Base-by-base conservation (phyloP, 2,329 filamentous ascomycete genomes). In the Colletotrichum sidae region DNA sequence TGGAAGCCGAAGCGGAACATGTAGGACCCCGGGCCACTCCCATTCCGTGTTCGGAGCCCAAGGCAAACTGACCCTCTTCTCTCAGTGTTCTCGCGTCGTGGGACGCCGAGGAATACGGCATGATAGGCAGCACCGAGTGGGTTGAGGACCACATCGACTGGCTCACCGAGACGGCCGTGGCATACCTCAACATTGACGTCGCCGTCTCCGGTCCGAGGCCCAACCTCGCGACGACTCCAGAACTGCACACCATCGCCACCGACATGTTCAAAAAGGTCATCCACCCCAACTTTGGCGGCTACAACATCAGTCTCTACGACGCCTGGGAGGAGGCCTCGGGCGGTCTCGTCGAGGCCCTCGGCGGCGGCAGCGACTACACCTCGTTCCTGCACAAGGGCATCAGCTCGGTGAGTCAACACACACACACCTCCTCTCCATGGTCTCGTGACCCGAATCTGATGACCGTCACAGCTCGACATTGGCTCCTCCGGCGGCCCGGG, bases 81-180 rank as follows among this genome's bases (percentile, higher is more conserved):
- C 25, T 13, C 37, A 91, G 94, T 59, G 90, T 95, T 10, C 89
- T 96, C 67, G 91, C 90, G 1, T 84, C 80, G 0, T 92, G 88
- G 88, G 90, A 92, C 69, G 89, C 85, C 0, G 90, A 92, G 75
- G 93, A 96, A 76, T 95, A 95, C 71, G 92, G 91, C 0, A 80
- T 96, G 1, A 77, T 96, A 8, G 93, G 93, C 1, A 93, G 90
- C 4, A 94, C 92, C 0, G 93, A 96, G 73, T 96, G 92, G 91
- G 92, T 96, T 0, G 92, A 96, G 73, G 92, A 96, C 64, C 90
- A 92, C 65, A 76, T 93, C 1, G 88, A 90, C 0, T 96, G 92
- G 92, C 84, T 96, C 2, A 86, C 84, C 0, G 83, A 87, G 13
- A 87, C 89, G 0, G 88, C 90, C 8, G 86, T 96, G 55, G 87